Conservation (phyloP, 768 basidiomycete genomes). For the Lenzites betulinus region DNA sequence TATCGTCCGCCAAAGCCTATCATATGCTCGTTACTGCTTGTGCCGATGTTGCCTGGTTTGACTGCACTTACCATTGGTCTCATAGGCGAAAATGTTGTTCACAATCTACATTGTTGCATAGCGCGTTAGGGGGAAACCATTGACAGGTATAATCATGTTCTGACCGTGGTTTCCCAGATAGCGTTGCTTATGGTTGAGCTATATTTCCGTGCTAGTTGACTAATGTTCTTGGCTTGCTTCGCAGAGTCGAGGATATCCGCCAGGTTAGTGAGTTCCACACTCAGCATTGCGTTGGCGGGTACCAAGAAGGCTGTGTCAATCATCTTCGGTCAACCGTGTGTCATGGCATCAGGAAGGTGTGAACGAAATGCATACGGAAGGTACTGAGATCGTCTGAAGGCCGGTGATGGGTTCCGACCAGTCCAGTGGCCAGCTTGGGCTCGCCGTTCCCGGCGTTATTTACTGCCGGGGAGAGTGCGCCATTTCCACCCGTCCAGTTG, state of each 20-base stretch:
- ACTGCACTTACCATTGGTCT: conserved; percentile 58
- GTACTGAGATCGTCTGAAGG: conserved; percentile 75
- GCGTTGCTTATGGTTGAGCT: conserved; percentile 59
- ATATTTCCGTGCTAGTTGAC: conserved; percentile 54
- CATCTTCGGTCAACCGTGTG: not conserved
- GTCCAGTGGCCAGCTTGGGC: conserved; percentile 72
- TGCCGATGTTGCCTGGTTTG: not conserved
- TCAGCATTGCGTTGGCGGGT: conserved; percentile 82
- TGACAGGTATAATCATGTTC: conserved; percentile 14
- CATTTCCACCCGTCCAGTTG: conserved; percentile 77
- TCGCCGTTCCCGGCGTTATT: conserved; percentile 73
- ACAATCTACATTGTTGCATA: conserved; percentile 44
- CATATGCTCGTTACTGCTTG: not conserved
- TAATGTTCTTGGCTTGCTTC: conserved; percentile 51
- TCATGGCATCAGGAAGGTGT: not conserved
- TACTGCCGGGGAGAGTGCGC: conserved; percentile 64
- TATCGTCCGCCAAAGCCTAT: conserved; percentile 68
- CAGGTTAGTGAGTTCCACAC: conserved; percentile 66
- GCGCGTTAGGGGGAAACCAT: not conserved
- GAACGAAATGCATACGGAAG: conserved; percentile 48
- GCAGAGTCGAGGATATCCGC: conserved; percentile 58
- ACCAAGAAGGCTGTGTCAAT: conserved; percentile 62
- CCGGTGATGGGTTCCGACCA: conserved; percentile 76
- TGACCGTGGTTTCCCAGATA: conserved; percentile 62
- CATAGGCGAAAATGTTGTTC: conserved; percentile 72